phyloP scores from a whole-genome alignment of 306 rosid genomes.

The Macrotyloma uniflorum region DNA sequence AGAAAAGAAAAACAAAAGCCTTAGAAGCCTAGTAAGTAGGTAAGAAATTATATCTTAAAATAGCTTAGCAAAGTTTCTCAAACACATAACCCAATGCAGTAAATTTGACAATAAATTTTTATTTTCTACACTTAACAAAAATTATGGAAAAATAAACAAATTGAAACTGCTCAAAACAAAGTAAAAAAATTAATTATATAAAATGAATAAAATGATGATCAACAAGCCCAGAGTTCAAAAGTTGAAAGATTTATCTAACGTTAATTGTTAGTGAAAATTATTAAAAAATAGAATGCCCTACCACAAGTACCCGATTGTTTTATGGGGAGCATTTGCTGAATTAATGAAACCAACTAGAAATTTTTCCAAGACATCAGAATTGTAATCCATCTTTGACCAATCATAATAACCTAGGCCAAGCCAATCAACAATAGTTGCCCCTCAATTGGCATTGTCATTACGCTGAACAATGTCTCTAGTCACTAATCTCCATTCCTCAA shows the following conservation, averaged over 20 bases:
- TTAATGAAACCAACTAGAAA: constrained; percentile 87
- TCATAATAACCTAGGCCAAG: constrained; percentile 95
- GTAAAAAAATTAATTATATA: too few relatives aligned
- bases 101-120: background rate
- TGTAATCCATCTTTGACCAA: constrained; percentile 87
- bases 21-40: too few relatives aligned
- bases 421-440: constrained; percentile 94
- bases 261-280: too few relatives aligned
- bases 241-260: too few relatives aligned
- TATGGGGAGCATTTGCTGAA: constrained; percentile 71
- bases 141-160: constrained; percentile 4
- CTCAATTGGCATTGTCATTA: constrained; percentile 62
- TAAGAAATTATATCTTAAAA: too few relatives aligned
- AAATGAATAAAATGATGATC: too few relatives aligned
- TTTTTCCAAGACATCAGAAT: constrained; percentile 77
- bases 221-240: too few relatives aligned
- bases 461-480: constrained; percentile 75
- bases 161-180: constrained; percentile 9
- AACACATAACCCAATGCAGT: too few relatives aligned
- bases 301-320: constrained; percentile 60
- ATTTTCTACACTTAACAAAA: constrained; percentile 11
- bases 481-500: constrained; percentile 94
- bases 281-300: constrained; percentile 3
- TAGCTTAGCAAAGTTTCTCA: too few relatives aligned
- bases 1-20: background rate